Evolutionary conservation across 495 filamentous ascomycete species (phyloP).

Genomic region (Podospora sp.): DNA sequence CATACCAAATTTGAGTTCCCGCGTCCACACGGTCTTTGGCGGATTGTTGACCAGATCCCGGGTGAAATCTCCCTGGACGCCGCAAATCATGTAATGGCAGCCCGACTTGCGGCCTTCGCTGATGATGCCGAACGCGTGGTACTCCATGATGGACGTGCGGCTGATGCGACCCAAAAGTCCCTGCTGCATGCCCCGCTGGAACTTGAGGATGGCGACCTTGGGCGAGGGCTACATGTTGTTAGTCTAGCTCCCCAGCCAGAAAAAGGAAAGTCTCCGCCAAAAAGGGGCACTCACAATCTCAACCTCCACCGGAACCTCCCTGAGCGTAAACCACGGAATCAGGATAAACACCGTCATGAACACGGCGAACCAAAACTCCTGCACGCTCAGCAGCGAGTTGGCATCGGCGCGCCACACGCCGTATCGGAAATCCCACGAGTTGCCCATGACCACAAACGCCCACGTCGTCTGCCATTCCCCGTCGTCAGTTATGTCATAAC

Average conservation of each 20-base stretch:
- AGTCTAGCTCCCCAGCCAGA: constrained; percentile 2
- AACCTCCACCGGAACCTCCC: constrained; percentile 47
- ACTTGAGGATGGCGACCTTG: constrained; percentile 45
- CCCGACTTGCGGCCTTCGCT: constrained; percentile 43
- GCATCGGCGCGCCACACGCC: constrained; percentile 41
- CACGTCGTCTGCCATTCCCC: constrained; percentile 39
- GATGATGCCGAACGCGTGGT: constrained; percentile 51
- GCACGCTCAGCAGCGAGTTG: constrained; percentile 42
- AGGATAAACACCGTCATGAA: constrained; percentile 51
- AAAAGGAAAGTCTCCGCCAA: too few relatives aligned
- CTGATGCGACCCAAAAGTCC: constrained; percentile 49
- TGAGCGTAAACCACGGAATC: constrained; percentile 49
- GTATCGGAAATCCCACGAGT: constrained; percentile 42
- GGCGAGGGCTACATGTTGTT: constrained; percentile 40
- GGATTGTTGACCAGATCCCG: constrained; percentile 42
- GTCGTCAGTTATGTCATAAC: not conserved
- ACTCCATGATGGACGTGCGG: constrained; percentile 52
- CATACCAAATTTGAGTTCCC: constrained; percentile 51
- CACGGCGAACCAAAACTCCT: constrained; percentile 50
- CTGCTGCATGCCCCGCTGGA: constrained; percentile 50
- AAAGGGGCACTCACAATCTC: constrained; percentile 40
- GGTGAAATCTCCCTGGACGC: constrained; percentile 51
- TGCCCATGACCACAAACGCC: constrained; percentile 46
- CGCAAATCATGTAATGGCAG: constrained; percentile 51
- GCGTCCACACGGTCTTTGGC: constrained; percentile 47